Percentiles rank a stretch among this genome's conserved stretches.
phyloP scores from a whole-genome alignment of 805 yeast species.

The Zygoascus biomembranicola region DNA sequence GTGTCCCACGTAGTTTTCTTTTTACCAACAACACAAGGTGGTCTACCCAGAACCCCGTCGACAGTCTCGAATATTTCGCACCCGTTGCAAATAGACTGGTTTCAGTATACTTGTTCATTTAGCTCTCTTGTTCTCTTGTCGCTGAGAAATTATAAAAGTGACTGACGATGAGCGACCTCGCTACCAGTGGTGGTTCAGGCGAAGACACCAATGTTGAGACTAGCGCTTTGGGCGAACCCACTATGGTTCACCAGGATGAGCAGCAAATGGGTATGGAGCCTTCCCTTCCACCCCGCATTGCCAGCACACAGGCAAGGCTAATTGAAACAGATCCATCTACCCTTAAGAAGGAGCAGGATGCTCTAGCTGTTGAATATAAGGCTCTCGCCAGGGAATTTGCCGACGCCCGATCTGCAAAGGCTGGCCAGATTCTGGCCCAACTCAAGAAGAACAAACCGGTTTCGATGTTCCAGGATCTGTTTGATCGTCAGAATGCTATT shows the following conservation, averaged over 20 bases:
- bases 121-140: no score
- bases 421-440: slow-evolving; percentile 13
- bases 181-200: neutral
- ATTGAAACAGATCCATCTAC: neutral
- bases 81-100: neutral
- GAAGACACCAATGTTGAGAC: neutral
- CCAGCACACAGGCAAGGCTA: no score
- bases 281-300: no score
- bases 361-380: neutral
- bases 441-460: slow-evolving; percentile 15
- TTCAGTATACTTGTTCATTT: neutral
- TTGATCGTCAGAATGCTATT: slow-evolving; percentile 8
- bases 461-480: slow-evolving; percentile 11
- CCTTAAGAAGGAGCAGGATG: neutral
- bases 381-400: neutral
- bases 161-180: neutral
- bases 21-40: neutral
- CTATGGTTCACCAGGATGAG: neutral
- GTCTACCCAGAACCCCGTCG: neutral
- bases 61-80: neutral
- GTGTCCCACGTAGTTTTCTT: neutral
- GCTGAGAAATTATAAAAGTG: neutral
- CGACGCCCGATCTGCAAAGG: neutral
- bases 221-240: neutral
- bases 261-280: neutral